phyloP scores from a whole-genome alignment of 768 basidiomycete genomes.

The Hygrocybe punicea region DNA sequence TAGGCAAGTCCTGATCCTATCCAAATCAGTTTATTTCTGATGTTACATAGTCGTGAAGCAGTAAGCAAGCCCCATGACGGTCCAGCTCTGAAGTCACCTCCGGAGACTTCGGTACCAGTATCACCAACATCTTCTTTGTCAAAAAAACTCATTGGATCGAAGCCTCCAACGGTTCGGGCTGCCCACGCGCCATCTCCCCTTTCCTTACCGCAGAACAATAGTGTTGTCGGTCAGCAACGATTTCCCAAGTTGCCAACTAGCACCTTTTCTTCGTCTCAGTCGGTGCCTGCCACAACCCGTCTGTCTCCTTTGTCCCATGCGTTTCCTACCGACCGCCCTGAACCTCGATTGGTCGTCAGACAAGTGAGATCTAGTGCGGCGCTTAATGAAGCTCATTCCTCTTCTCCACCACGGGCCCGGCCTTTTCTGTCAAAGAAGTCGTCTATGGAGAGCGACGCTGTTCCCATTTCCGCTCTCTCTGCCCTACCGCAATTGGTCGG shows the following conservation, averaged over 20 bases:
- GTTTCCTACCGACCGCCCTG: conserved; percentile 19
- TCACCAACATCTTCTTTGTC: conserved; percentile 19
- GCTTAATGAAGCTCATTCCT: conserved; percentile 17
- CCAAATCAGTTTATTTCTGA: conserved; percentile 12
- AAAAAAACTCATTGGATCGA: conserved; percentile 13
- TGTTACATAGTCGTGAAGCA: no score
- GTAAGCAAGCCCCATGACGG: no score
- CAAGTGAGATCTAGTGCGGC: conserved; percentile 28
- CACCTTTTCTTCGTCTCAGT: conserved; percentile 10
- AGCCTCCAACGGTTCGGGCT: conserved; percentile 16
- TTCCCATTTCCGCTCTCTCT: no score
- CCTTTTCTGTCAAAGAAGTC: conserved; percentile 1
- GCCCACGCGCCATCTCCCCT: conserved; percentile 41
- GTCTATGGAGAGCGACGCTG: neutral
- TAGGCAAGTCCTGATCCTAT: neutral
- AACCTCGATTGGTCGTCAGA: conserved; percentile 21
- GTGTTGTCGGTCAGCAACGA: conserved; percentile 25
- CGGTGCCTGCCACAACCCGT: no score
- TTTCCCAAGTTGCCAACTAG: conserved; percentile 39
- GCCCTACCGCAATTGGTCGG: no score
- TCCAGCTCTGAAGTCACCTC: no score
- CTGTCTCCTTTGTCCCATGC: conserved; percentile 16
- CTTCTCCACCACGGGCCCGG: conserved; percentile 6
- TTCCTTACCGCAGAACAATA: conserved; percentile 41
- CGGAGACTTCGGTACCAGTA: conserved; percentile 1